phyloP scores from a whole-genome alignment of 208 protist species.

The Trypanosoma melophagium region DNA sequence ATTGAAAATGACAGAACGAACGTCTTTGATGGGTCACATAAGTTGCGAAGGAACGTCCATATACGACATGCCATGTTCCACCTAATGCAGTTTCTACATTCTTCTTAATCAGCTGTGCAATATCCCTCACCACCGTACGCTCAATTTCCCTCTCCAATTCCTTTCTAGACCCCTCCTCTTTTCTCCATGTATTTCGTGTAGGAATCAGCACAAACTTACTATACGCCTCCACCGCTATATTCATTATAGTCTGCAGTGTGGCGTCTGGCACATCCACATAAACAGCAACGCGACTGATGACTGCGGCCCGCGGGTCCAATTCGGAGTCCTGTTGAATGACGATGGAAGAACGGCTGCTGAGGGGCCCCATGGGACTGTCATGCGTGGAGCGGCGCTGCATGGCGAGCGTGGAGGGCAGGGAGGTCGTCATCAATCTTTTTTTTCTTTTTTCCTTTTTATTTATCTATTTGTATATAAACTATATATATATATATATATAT shows the following conservation, averaged over 20 bases:
- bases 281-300: conserved; percentile 40
- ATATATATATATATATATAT: no score
- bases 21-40: conserved; percentile 76
- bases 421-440: not conserved
- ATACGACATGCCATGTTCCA: conserved; percentile 85
- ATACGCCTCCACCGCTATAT: conserved; percentile 63
- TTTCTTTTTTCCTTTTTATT: no score
- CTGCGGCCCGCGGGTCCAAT: conserved; percentile 52
- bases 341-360: conserved; percentile 17
- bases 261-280: conserved; percentile 68
- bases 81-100: conserved; percentile 52
- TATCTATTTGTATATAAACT: no score
- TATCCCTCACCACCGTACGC: conserved; percentile 60
- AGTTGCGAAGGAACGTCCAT: conserved; percentile 75
- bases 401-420: conserved; percentile 10
- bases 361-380: conserved; percentile 12
- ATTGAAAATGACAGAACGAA: conserved; percentile 76
- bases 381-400: conserved; percentile 24
- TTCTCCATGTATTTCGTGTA: conserved; percentile 80
- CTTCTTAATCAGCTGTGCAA: conserved; percentile 67
- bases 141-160: conserved; percentile 82
- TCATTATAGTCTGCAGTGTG: conserved; percentile 64
- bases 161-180: conserved; percentile 70
- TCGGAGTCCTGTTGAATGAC: conserved; percentile 37
- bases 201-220: conserved; percentile 68